Evolutionary conservation across 306 rosid genomes (phyloP).

Genomic region (Medicago ruthenica): DNA sequence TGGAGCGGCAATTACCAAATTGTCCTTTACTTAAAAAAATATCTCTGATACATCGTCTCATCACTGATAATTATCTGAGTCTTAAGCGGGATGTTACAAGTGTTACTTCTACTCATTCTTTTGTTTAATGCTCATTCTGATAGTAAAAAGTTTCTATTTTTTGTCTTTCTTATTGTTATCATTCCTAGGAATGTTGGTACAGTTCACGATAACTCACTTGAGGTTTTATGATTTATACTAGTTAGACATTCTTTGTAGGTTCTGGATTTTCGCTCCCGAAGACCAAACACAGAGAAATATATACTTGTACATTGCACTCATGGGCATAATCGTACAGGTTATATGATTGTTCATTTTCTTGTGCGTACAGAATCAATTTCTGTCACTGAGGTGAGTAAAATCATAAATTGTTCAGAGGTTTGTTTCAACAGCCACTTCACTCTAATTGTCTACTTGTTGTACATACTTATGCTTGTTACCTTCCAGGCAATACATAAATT

Average conservation of each 20-base stretch:
- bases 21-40: no score
- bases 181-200: constrained; percentile 32
- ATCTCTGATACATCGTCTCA: no score
- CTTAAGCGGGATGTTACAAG: no score
- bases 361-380: constrained; percentile 71
- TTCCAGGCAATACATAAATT: constrained; percentile 76
- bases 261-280: constrained; percentile 67
- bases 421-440: constrained; percentile 19
- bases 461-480: constrained; percentile 35
- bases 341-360: constrained; percentile 85
- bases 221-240: constrained; percentile 45
- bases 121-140: constrained; percentile 29
- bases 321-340: constrained; percentile 98
- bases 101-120: constrained; percentile 23
- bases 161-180: constrained; percentile 20
- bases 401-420: constrained; percentile 8
- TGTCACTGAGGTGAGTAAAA: constrained; percentile 73
- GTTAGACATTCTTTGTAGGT: constrained; percentile 65
- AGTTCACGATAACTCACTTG: constrained; percentile 46
- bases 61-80: no score
- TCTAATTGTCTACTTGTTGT: constrained; percentile 27
- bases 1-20: no score
- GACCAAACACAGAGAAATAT: constrained; percentile 70
- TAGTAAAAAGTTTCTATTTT: constrained; percentile 1
- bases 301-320: constrained; percentile 97